A percentile compares a stretch with the other conserved stretches of the same genome.
Evolutionary conservation across 805 yeast species (phyloP).

Genomic region (Debaryomyces tyrocola): DNA sequence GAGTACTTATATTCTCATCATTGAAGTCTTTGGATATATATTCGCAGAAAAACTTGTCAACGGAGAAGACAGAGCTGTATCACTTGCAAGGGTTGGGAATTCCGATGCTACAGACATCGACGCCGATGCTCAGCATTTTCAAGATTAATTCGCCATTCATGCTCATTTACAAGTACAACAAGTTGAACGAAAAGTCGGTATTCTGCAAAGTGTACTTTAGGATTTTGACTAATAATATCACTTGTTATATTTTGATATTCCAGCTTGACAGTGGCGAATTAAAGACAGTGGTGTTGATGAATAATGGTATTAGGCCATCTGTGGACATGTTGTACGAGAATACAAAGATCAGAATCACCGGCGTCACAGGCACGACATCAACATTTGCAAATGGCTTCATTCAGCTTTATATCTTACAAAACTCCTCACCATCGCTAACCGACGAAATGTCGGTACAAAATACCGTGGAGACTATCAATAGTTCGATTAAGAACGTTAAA

Average conservation of each 20-base stretch:
- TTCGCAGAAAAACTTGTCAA: constrained; percentile 3
- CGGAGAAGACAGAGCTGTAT: constrained; percentile 3
- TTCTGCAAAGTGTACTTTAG: constrained; percentile 31
- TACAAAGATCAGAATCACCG: constrained; percentile 30
- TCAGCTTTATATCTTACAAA: constrained; percentile 19
- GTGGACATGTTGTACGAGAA: constrained; percentile 26
- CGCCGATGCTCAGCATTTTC: constrained; percentile 22
- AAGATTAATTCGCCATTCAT: constrained; percentile 31
- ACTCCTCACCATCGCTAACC: constrained; percentile 16
- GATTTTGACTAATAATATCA: constrained; percentile 24
- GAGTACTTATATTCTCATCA: constrained; percentile 16
- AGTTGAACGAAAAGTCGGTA: constrained; percentile 15
- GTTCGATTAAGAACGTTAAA: constrained; percentile 7
- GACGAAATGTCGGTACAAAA: constrained; percentile 18
- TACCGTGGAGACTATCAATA: constrained; percentile 10
- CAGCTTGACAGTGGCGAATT: constrained; percentile 2
- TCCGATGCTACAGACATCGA: constrained; percentile 20
- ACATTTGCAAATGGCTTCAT: constrained; percentile 35
- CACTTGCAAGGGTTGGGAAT: constrained; percentile 2
- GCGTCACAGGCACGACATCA: constrained; percentile 34
- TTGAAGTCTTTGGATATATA: constrained; percentile 8
- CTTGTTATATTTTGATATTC: constrained; percentile 29
- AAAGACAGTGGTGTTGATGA: constrained; percentile 19
- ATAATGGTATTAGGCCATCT: constrained; percentile 29
- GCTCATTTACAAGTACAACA: constrained; percentile 15